These are phyloP conservation scores for Fraxinus albicans DNA, from an alignment of 305 asterid species.

Conservation along the genomic window DNA sequence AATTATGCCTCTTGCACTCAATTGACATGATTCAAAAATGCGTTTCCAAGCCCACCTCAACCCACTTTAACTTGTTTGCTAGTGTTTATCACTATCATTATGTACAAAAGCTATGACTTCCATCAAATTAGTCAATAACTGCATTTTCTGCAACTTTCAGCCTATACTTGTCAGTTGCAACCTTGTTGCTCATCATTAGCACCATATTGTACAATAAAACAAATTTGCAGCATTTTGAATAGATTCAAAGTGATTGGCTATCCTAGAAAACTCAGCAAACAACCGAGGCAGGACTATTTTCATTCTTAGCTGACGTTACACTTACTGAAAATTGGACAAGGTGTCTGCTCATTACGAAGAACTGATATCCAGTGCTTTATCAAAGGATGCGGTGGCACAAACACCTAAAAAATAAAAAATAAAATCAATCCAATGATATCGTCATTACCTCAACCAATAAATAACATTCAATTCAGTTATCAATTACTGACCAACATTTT, in stretches of 20 bases:
- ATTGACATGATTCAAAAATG: background rate
- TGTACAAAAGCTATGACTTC: background rate
- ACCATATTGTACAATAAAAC: background rate
- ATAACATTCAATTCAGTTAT: background rate
- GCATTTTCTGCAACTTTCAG: background rate
- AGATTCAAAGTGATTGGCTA: background rate
- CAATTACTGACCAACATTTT: conserved; percentile 20
- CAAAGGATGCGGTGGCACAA: conserved; percentile 95
- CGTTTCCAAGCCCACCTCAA: background rate
- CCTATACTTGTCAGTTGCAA: background rate
- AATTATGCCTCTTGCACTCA: background rate
- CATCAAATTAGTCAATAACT: background rate
- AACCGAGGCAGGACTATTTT: background rate
- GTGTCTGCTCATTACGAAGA: conserved; percentile 90
- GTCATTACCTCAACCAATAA: background rate
- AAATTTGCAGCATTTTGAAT: background rate
- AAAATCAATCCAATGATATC: conserved; percentile 2
- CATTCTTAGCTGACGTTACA: background rate
- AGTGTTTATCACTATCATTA: background rate
- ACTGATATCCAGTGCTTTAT: conserved; percentile 98
- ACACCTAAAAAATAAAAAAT: conserved; percentile 49
- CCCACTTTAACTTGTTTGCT: background rate
- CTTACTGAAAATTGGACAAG: conserved; percentile 37
- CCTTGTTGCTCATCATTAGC: background rate
- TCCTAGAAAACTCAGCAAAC: background rate